Evolutionary conservation across 2,329 filamentous ascomycete genomes (phyloP).

Genomic region (Cercospora sesami): DNA sequence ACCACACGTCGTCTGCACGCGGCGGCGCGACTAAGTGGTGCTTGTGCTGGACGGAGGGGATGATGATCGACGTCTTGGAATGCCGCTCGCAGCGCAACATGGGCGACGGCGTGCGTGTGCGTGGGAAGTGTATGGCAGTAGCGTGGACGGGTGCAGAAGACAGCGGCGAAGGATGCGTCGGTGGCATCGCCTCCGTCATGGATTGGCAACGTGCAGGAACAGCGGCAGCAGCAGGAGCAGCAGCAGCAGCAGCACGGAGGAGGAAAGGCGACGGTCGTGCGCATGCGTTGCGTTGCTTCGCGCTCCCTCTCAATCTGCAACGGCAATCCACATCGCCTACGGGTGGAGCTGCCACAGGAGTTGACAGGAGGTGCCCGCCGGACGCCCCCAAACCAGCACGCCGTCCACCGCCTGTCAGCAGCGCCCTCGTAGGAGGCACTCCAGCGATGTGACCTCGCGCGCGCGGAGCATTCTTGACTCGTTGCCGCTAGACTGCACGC

Average conservation of each 20-base stretch:
- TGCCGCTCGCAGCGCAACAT: neutral
- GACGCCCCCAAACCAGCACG: neutral
- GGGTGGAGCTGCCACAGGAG: slow-evolving; percentile 4
- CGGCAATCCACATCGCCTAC: slow-evolving; percentile 3
- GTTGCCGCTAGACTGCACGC: neutral
- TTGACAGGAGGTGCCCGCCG: neutral
- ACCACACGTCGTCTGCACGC: slow-evolving; percentile 7
- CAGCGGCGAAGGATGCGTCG: neutral
- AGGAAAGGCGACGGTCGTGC: no score
- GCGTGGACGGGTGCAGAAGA: neutral
- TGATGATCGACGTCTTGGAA: slow-evolving; percentile 10
- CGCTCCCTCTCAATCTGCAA: slow-evolving; percentile 13
- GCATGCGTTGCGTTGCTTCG: neutral
- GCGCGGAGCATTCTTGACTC: neutral
- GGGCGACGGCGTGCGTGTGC: neutral
- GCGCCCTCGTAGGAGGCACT: neutral
- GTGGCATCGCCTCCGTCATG: neutral
- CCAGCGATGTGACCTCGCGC: neutral
- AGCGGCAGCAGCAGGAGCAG: neutral
- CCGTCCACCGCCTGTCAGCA: neutral
- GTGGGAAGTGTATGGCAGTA: neutral
- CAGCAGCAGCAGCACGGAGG: neutral
- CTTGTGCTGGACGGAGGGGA: slow-evolving; percentile 12
- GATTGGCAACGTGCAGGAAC: neutral
- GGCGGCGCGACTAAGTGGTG: neutral